These are phyloP conservation scores for Capronia americana DNA, from an alignment of 2,329 filamentous ascomycete genomes.

Conservation along the genomic window DNA sequence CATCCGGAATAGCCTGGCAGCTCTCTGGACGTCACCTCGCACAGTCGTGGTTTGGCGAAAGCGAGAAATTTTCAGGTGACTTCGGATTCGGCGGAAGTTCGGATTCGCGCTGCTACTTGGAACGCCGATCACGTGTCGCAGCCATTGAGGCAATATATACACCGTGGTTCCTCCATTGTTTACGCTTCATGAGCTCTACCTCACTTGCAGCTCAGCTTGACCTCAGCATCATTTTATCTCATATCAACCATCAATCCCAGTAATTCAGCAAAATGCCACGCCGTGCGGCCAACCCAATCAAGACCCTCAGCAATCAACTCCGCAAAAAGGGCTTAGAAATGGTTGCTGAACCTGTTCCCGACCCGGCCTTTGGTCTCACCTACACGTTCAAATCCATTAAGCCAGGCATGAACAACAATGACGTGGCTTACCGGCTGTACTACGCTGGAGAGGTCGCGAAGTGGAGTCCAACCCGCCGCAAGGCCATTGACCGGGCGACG, in stretches of 20 bases:
- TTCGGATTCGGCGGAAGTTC: slow-evolving; percentile 18
- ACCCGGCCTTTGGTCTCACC: slow-evolving; percentile 28
- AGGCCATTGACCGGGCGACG: slow-evolving; percentile 27
- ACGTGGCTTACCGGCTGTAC: slow-evolving; percentile 30
- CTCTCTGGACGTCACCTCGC: background rate
- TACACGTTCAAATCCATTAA: slow-evolving; percentile 30
- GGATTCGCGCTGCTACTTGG: slow-evolving; percentile 24
- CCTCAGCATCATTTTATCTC: background rate
- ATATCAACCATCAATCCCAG: background rate
- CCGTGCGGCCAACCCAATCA: slow-evolving; percentile 17
- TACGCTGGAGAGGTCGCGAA: slow-evolving; percentile 29
- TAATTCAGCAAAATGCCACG: background rate
- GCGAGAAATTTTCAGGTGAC: slow-evolving; percentile 12
- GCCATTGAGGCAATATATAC: slow-evolving; percentile 17
- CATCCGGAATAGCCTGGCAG: background rate
- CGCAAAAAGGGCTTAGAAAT: slow-evolving; percentile 30
- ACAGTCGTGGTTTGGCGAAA: background rate
- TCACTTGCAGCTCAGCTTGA: slow-evolving; percentile 1
- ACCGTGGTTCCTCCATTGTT: background rate
- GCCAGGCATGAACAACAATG: slow-evolving; percentile 28
- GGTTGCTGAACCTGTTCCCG: slow-evolving; percentile 21
- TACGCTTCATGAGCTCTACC: background rate
- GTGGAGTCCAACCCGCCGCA: slow-evolving; percentile 29
- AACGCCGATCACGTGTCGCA: slow-evolving; percentile 30
- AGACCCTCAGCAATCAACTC: slow-evolving; percentile 27